A percentile compares a stretch with the other conserved stretches of the same genome.
phyloP scores from a whole-genome alignment of 2,329 filamentous ascomycete genomes.

The Cercospora zeina region DNA sequence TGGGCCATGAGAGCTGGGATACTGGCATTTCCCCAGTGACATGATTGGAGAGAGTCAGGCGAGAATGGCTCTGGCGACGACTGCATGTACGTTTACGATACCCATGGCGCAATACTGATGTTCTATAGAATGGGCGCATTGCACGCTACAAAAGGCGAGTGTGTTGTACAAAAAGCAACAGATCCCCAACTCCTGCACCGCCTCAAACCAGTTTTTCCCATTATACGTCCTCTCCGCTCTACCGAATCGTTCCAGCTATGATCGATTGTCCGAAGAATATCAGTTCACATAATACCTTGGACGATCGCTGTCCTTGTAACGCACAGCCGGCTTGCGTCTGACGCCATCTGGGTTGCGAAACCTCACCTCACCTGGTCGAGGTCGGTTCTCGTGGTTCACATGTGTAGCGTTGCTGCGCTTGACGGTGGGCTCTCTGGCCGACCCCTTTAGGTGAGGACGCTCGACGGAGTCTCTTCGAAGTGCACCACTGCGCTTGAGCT shows the following conservation, averaged over 20 bases:
- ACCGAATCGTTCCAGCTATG: background rate
- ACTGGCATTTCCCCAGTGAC: background rate
- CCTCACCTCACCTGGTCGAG: background rate
- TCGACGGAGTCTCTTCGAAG: background rate
- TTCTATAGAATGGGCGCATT: background rate
- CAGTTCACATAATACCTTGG: background rate
- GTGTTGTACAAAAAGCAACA: background rate
- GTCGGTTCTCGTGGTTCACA: background rate
- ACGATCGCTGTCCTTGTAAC: background rate
- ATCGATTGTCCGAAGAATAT: background rate
- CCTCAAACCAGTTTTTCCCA: background rate
- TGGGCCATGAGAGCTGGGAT: background rate
- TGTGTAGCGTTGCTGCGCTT: background rate
- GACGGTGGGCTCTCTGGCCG: background rate
- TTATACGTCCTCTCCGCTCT: background rate
- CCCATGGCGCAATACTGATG: slow-evolving; percentile 12
- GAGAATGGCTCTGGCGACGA: background rate
- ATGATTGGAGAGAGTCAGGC: background rate
- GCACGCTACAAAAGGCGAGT: background rate
- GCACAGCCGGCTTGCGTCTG: background rate
- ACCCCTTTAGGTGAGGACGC: background rate
- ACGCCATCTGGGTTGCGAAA: background rate
- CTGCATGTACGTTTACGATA: slow-evolving; percentile 10
- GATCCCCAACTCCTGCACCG: background rate
- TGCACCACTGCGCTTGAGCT: background rate